These are phyloP conservation scores for Pleurotus pulmonarius DNA, from an alignment of 768 basidiomycete genomes.

Conservation along the genomic window DNA sequence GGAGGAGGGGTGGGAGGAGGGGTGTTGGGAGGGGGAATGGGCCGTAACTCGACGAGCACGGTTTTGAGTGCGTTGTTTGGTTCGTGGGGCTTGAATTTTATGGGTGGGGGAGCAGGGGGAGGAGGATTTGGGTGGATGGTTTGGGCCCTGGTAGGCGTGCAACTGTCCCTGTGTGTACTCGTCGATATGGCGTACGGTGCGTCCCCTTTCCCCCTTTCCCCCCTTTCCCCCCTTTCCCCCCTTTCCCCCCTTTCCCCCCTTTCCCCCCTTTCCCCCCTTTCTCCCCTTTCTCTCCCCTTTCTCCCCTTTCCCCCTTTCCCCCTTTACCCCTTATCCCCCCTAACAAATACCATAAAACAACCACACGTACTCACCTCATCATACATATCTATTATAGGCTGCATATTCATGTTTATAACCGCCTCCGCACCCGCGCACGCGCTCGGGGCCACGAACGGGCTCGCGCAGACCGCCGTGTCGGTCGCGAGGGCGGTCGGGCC, in stretches of 20 bases:
- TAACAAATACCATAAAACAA: no score
- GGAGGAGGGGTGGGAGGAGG: no score
- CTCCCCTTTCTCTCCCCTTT: no score
- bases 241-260: neutral
- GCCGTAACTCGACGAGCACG: no score
- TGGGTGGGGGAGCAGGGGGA: no score
- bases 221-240: neutral
- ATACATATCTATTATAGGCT: conserved; percentile 34
- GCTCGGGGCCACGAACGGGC: conserved; percentile 56
- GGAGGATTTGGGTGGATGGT: conserved; percentile 10
- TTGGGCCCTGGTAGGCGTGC: conserved; percentile 26
- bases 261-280: no score
- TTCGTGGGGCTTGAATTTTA: no score
- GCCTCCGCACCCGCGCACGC: conserved; percentile 50
- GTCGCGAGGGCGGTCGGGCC: conserved; percentile 51
- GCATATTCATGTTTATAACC: conserved; percentile 51
- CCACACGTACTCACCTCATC: no score
- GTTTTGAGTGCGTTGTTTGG: no score
- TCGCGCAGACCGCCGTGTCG: conserved; percentile 48
- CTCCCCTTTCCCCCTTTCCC: neutral
- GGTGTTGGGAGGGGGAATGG: no score
- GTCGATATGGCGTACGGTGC: conserved; percentile 34
- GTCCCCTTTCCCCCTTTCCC: conserved; percentile 11
- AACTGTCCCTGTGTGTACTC: conserved; percentile 20
- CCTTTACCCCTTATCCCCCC: no score